Evolutionary conservation across 2,329 filamentous ascomycete species (phyloP), one percentile per base, ranked within the genome.

Genomic region (Hirsutella minnesotensis): DNA sequence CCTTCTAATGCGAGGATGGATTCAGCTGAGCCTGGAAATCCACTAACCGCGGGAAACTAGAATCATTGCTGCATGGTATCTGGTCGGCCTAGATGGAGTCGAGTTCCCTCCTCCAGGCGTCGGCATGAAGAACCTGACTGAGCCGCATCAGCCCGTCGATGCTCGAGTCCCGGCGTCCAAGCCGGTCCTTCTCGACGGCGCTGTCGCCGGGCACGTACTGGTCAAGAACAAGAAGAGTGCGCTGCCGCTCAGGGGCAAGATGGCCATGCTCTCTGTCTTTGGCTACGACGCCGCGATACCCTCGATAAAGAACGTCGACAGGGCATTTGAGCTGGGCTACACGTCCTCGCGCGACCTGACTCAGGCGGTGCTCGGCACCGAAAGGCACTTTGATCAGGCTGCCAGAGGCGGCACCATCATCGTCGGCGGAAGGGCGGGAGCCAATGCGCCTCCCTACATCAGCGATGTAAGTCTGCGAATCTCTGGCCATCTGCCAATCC

Each of bases 151-250:
- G 3, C 57, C 64, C 24, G 53, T 74, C 16, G 72, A 78, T 47
- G 75, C 70, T 1, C 65, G 70, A 4, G 62, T 70, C 44, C 58
- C 69, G 0, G 57, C 65, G 2, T 68, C 72, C 0, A 63, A 61
- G 37, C 52, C 58, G 0, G 59, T 65, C 0, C 57, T 76, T 1
- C 53, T 77, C 10, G 64, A 74, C 40, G 71, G 72, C 2, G 75
- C 75, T 0, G 65, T 76, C n/a, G 67, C 75, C 8, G 74, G 77
- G 4, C 85, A 83, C 40, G 83, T 89, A 21, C 68, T 94, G 1
- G 67, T 94, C 42, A 94, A 94, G 67, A 92, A 94, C 58, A 64
- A 64, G 3, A 68, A 72, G 38, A 68, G 68, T 8, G 65, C 71
- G 0, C 64, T 90, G 7, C 86, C 86, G 0, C 68, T 90, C 30